Conservation (phyloP, 495 filamentous ascomycete genomes). For the Daldinia childiae region DNA sequence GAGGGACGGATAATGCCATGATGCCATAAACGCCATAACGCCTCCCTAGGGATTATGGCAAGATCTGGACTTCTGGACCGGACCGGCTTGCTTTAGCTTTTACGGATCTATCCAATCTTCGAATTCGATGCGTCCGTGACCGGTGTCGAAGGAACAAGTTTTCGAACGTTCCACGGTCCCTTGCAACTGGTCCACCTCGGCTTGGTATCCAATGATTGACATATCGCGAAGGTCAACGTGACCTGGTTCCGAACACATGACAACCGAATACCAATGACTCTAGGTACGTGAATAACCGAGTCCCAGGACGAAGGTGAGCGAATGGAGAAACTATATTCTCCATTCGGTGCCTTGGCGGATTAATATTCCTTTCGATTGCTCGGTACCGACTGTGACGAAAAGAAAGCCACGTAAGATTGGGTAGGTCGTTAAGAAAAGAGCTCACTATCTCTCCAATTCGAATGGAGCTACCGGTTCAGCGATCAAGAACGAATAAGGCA, state of each 20-base stretch:
- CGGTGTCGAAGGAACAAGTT: slow-evolving; percentile 41
- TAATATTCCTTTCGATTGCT: slow-evolving; percentile 2
- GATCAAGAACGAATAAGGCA: slow-evolving; percentile 38
- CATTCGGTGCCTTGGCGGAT: slow-evolving; percentile 25
- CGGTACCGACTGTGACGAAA: slow-evolving; percentile 28
- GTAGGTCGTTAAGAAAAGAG: slow-evolving; percentile 30
- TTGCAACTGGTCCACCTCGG: slow-evolving; percentile 31
- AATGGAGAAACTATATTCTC: slow-evolving; percentile 32
- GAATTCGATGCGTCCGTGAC: slow-evolving; percentile 24
- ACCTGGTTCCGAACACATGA: slow-evolving; percentile 38
- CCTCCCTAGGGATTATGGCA: slow-evolving; percentile 1
- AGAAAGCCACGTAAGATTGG: slow-evolving; percentile 38
- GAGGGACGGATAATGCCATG: slow-evolving; percentile 5
- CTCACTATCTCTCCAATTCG: slow-evolving; percentile 15
- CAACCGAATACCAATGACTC: slow-evolving; percentile 35
- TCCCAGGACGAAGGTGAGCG: slow-evolving; percentile 28
- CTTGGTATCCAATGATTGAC: slow-evolving; percentile 38
- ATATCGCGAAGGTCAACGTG: slow-evolving; percentile 33
- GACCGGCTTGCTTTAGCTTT: slow-evolving; percentile 31
- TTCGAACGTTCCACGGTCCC: slow-evolving; percentile 41
- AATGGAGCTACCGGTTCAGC: slow-evolving; percentile 28
- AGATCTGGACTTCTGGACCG: slow-evolving; percentile 39
- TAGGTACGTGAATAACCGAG: slow-evolving; percentile 31
- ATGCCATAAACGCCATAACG: slow-evolving; percentile 4
- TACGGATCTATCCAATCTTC: slow-evolving; percentile 36